phyloP scores from a whole-genome alignment of 495 filamentous ascomycete species.

The Chaetomidium leptoderma region DNA sequence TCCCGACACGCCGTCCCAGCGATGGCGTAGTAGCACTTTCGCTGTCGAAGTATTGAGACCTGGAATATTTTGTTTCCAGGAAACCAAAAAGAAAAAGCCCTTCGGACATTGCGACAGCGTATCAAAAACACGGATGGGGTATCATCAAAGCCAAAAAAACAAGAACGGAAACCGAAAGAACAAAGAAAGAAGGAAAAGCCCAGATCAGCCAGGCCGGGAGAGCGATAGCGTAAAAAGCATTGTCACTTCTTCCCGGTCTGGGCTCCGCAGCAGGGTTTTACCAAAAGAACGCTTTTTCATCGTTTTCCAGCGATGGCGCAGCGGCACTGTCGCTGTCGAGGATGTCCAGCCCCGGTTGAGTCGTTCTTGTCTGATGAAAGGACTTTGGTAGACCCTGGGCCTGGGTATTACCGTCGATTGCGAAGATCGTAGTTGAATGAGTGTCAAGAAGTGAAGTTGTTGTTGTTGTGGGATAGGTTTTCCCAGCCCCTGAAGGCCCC shows the following conservation, averaged over 20 bases:
- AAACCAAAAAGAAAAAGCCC: conserved; percentile 20
- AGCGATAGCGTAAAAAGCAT: conserved; percentile 30
- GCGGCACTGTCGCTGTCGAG: conserved; percentile 42
- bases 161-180: conserved; percentile 15
- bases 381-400: conserved; percentile 19
- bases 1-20: conserved; percentile 54
- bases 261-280: conserved; percentile 13
- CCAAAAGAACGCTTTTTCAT: conserved; percentile 25
- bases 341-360: conserved; percentile 23
- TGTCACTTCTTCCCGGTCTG: conserved; percentile 30
- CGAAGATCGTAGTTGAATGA: conserved; percentile 15
- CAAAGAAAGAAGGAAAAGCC: conserved; percentile 22
- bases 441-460: conserved; percentile 24
- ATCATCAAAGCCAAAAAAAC: conserved; percentile 42
- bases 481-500: background rate
- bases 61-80: conserved; percentile 5
- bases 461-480: background rate
- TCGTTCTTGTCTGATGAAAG: conserved; percentile 18
- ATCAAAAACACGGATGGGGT: conserved; percentile 57
- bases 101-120: conserved; percentile 38
- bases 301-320: conserved; percentile 39
- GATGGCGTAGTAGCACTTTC: conserved; percentile 57
- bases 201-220: conserved; percentile 10
- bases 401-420: conserved; percentile 9
- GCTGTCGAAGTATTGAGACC: conserved; percentile 40